phyloP scores from a whole-genome alignment of 2,329 filamentous ascomycete genomes.

The Claviceps maximensis region DNA sequence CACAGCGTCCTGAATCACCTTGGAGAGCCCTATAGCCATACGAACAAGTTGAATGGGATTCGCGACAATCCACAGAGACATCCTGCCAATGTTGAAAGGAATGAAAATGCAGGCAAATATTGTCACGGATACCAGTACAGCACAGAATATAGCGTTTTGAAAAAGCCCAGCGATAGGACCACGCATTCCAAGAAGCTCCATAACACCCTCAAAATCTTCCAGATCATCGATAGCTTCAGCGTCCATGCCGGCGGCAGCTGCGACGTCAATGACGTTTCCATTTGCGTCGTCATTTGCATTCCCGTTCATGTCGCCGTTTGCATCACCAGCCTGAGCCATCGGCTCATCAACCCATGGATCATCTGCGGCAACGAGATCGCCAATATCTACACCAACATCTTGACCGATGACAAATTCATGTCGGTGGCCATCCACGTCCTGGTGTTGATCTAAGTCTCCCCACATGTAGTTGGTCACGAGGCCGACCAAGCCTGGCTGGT shows the following conservation, averaged over 20 bases:
- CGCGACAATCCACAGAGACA: slow-evolving; percentile 65
- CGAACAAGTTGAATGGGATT: slow-evolving; percentile 67
- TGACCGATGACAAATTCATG: slow-evolving; percentile 19
- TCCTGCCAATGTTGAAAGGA: slow-evolving; percentile 82
- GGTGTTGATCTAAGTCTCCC: slow-evolving; percentile 35
- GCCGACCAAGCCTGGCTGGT: slow-evolving; percentile 15
- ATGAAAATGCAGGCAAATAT: slow-evolving; percentile 77
- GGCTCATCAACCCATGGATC: slow-evolving; percentile 12
- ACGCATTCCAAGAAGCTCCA: slow-evolving; percentile 94
- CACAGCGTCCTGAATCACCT: slow-evolving; percentile 62
- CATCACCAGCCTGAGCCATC: slow-evolving; percentile 21
- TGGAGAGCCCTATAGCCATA: slow-evolving; percentile 59
- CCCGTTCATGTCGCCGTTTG: slow-evolving; percentile 25
- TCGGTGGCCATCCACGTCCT: slow-evolving; percentile 14
- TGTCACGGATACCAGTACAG: slow-evolving; percentile 76
- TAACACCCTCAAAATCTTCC: slow-evolving; percentile 89
- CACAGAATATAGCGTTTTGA: slow-evolving; percentile 91
- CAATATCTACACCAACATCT: slow-evolving; percentile 21
- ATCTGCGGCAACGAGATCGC: slow-evolving; percentile 47
- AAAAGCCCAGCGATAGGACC: slow-evolving; percentile 80
- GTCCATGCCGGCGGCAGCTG: slow-evolving; percentile 55
- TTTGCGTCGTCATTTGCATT: slow-evolving; percentile 17
- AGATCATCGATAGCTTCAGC: slow-evolving; percentile 68
- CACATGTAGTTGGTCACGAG: slow-evolving; percentile 47
- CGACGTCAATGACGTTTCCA: slow-evolving; percentile 23